Evolutionary conservation across 2,329 filamentous ascomycete species (phyloP).

Genomic region (Colletotrichum orbiculare): DNA sequence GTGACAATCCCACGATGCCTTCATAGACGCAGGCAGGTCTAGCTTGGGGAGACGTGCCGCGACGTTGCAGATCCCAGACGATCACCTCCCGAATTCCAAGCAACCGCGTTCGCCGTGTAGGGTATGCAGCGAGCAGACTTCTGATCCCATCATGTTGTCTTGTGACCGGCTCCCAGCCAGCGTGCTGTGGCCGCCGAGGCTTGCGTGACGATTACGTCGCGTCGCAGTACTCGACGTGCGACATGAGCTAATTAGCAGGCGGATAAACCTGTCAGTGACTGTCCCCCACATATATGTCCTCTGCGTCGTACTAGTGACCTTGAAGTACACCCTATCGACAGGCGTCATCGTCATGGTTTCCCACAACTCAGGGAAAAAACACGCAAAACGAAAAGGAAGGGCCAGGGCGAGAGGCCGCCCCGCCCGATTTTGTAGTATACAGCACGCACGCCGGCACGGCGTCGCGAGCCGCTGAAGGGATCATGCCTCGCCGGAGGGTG

Average conservation of each 20-base stretch:
- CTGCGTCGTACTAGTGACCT: conserved; percentile 8
- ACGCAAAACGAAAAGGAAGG: not conserved
- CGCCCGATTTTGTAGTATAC: not conserved
- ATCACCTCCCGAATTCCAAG: conserved; percentile 10
- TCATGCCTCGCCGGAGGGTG: conserved; percentile 16
- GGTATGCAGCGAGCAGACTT: not conserved
- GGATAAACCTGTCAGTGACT: conserved; percentile 1
- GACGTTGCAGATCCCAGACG: conserved; percentile 8
- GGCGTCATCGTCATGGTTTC: conserved; percentile 16
- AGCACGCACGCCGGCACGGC: not conserved
- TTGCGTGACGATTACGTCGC: conserved; percentile 23
- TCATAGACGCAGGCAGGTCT: conserved; percentile 2
- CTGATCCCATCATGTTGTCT: conserved; percentile 1
- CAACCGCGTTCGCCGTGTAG: conserved; percentile 21
- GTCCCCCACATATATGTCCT: conserved; percentile 22
- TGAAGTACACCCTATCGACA: not conserved
- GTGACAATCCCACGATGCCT: conserved; percentile 27
- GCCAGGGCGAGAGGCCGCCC: not conserved
- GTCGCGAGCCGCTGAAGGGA: conserved; percentile 2
- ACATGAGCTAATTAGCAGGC: not conserved
- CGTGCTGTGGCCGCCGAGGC: not conserved
- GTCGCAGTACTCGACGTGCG: conserved; percentile 1
- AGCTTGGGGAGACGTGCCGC: conserved; percentile 5
- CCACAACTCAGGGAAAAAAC: not conserved
- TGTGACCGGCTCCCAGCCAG: conserved; percentile 4